Conservation (phyloP, 306 rosid species). For the Vicia faba region DNA sequence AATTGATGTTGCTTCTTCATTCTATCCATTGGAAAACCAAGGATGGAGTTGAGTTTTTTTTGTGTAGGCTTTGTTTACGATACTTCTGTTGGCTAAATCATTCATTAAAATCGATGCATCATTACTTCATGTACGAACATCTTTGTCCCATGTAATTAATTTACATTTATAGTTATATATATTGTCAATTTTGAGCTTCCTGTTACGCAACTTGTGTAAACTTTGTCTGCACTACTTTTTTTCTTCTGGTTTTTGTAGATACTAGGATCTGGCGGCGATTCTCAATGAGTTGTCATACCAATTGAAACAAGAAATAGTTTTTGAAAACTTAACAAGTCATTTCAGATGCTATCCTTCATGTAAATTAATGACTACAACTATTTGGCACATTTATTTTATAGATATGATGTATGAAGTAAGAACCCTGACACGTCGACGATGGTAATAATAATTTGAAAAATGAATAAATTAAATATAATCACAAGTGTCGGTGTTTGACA, state of each 20-base stretch:
- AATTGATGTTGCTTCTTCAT: not conserved
- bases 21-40: slow-evolving; percentile 13
- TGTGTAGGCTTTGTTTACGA: not conserved
- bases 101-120: not conserved
- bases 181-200: not conserved
- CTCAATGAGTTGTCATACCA: not conserved
- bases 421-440: too few relatives aligned
- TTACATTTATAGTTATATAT: not conserved
- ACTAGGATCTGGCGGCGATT: slow-evolving; percentile 1
- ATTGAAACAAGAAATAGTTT: not conserved
- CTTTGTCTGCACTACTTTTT: not conserved
- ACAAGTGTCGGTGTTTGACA: too few relatives aligned
- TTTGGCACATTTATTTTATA: slow-evolving; percentile 17
- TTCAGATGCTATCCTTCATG: not conserved
- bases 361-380: not conserved
- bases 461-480: too few relatives aligned
- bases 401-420: not conserved
- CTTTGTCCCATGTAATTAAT: not conserved
- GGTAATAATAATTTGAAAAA: too few relatives aligned
- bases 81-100: slow-evolving; percentile 14
- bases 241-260: not conserved
- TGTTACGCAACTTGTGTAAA: not conserved
- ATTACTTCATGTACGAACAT: not conserved
- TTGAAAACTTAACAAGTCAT: not conserved
- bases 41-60: not conserved